Base-by-base conservation (phyloP, 1,284 basidiomycete genomes). In the Termitomyces sp. region DNA sequence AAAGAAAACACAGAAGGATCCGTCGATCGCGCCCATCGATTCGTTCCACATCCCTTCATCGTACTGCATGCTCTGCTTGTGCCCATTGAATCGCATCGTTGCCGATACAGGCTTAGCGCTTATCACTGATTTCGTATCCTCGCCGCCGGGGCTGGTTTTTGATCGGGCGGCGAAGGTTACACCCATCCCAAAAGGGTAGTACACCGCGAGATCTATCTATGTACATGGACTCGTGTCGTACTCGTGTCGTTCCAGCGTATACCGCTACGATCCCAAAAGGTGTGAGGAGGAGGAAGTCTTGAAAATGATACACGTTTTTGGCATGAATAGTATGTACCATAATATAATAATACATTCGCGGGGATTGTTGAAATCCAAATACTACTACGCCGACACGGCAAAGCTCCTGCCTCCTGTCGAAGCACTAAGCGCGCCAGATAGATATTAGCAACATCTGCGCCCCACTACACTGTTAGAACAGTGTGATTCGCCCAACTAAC, bases 361-460 rank as follows among this genome's bases (percentile, higher is more conserved):
- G 62, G 77, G 79, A 80, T 81, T 81, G 78, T 81, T 81, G 79
- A 81, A 81, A 81, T 77, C 78, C 78, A 59, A 67, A 68, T 69
- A 71, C 70, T 69, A 71, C 66, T 63, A 64, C 66, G 64, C 60
- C 60, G 64, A 62, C 64, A 61, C 63, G 70, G 62, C 67, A 69
- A 69, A 70, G 68, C 58, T 68, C 72, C 68, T 64, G 65, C 64
- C 66, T 72, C 64, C 64, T 56, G 61, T 51, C 56, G 69, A 73
- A 71, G 69, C 71, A 68, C 67, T 66, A 57, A 60, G 70, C 66
- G 63, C 64, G 68, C 66, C 65, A 60, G 67, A 64, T 63, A 61
- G n/a, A n/a, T n/a, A n/a, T n/a, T n/a, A n/a, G 65, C 60, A 67
- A 63, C 59, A 67, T 67, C 62, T 60, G 59, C 57, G 62, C 64